Evolutionary conservation across 768 basidiomycete species (phyloP).

Genomic region (Fomitopsis serialis): DNA sequence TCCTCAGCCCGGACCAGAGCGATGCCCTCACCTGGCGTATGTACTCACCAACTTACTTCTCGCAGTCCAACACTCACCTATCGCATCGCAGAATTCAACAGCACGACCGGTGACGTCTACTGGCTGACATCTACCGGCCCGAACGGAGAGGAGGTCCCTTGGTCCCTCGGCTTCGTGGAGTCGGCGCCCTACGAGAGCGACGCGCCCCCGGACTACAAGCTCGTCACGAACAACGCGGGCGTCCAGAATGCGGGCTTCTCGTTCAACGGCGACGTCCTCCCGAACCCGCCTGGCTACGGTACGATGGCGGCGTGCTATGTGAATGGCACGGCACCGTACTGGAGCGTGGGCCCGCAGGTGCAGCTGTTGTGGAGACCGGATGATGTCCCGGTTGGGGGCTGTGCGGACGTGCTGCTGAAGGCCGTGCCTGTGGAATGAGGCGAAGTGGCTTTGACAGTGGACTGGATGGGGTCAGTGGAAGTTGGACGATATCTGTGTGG

Average conservation of each 20-base stretch:
- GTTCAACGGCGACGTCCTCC: not conserved
- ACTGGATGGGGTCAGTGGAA: no score
- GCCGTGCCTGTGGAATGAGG: not conserved
- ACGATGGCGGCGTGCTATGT: not conserved
- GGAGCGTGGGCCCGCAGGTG: not conserved
- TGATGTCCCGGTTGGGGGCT: not conserved
- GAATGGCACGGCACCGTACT: not conserved
- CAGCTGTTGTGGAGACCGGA: not conserved
- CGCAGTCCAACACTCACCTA: not conserved
- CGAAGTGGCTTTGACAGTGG: no score
- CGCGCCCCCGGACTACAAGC: not conserved
- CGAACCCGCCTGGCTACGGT: not conserved
- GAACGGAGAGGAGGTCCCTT: not conserved
- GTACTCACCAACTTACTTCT: not conserved
- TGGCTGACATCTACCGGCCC: not conserved
- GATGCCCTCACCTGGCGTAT: not conserved
- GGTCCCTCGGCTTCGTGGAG: not conserved
- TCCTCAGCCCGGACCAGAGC: not conserved
- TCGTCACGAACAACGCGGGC: not conserved
- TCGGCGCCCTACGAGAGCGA: not conserved
- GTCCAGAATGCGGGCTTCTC: not conserved
- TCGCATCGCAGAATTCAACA: not conserved
- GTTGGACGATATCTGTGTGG: no score
- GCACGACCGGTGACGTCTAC: not conserved
- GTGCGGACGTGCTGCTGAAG: not conserved